These are phyloP conservation scores for Apiospora malaysiana DNA, from an alignment of 2,329 filamentous ascomycete species.

Conservation along the genomic window DNA sequence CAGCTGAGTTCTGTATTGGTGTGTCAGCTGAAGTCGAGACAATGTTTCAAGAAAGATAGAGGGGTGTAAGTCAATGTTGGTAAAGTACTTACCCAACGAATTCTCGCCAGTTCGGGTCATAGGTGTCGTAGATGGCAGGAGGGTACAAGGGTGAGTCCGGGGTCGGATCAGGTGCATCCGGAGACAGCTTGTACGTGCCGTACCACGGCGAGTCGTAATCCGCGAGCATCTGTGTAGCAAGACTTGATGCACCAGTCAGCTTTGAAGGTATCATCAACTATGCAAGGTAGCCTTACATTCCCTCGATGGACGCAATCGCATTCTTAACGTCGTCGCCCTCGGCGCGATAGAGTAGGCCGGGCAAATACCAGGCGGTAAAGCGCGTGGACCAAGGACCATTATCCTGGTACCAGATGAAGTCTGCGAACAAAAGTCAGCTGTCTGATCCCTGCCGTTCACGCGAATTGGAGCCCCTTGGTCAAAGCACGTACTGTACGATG, in stretches of 20 bases:
- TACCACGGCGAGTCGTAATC: conserved; percentile 48
- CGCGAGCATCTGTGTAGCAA: conserved; percentile 42
- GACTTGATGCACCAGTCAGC: conserved; percentile 28
- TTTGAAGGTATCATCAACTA: no score
- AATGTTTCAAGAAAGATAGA: neutral
- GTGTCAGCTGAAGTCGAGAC: neutral
- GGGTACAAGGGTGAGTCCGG: conserved; percentile 40
- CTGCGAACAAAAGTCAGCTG: neutral
- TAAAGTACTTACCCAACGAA: conserved; percentile 39
- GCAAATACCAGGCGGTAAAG: conserved; percentile 50
- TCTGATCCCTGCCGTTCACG: neutral
- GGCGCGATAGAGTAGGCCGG: conserved; percentile 44
- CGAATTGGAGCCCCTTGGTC: no score
- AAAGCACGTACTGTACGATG: conserved; percentile 39
- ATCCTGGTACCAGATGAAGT: conserved; percentile 48
- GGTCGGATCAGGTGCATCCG: conserved; percentile 46
- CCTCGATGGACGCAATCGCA: conserved; percentile 43
- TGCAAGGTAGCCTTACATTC: conserved; percentile 34
- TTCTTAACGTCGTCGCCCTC: conserved; percentile 42
- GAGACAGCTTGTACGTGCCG: conserved; percentile 47
- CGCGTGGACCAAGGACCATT: conserved; percentile 49
- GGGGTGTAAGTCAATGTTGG: neutral
- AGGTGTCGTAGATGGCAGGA: conserved; percentile 40
- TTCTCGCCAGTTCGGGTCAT: conserved; percentile 45
- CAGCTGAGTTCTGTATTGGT: conserved; percentile 36